phyloP scores from a whole-genome alignment of 257 asterid genomes.

The Solanum sparsipilum region DNA sequence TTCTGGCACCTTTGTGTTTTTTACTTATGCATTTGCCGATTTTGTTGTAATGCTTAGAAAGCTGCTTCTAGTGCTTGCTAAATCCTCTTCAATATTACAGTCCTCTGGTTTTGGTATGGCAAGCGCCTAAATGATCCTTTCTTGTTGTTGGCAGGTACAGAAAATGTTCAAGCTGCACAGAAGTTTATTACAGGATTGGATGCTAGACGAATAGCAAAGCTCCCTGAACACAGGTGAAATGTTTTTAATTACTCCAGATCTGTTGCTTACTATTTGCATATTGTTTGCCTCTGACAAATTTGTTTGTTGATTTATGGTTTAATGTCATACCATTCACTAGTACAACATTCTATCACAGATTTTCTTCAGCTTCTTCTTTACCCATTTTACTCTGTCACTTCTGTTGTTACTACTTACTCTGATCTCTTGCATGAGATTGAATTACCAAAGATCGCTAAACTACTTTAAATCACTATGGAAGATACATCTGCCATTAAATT shows the following conservation, averaged over 20 bases:
- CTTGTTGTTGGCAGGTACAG: slow-evolving; percentile 42
- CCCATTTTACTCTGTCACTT: background rate
- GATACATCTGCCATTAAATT: background rate
- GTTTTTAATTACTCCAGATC: background rate
- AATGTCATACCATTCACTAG: background rate
- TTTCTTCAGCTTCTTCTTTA: background rate
- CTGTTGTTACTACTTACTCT: background rate
- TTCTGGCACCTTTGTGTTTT: background rate
- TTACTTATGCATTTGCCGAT: background rate
- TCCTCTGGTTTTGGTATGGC: background rate
- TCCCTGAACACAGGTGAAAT: slow-evolving; percentile 80
- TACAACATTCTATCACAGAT: background rate
- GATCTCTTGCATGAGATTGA: background rate
- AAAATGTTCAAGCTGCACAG: slow-evolving; percentile 89
- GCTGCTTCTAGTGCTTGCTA: background rate
- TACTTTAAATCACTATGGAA: background rate
- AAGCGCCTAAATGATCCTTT: background rate
- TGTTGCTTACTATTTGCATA: background rate
- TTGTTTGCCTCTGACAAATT: background rate
- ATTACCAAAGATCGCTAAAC: background rate
- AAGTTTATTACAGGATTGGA: slow-evolving; percentile 90
- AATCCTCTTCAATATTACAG: background rate
- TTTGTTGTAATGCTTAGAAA: background rate
- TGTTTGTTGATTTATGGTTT: background rate
- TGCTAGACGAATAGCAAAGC: slow-evolving; percentile 91